Percentiles rank a stretch among this genome's conserved stretches.
These are phyloP conservation scores for Chlamydomonas asymmetrica DNA, from an alignment of 139 green algal species.

Conservation along the genomic window DNA sequence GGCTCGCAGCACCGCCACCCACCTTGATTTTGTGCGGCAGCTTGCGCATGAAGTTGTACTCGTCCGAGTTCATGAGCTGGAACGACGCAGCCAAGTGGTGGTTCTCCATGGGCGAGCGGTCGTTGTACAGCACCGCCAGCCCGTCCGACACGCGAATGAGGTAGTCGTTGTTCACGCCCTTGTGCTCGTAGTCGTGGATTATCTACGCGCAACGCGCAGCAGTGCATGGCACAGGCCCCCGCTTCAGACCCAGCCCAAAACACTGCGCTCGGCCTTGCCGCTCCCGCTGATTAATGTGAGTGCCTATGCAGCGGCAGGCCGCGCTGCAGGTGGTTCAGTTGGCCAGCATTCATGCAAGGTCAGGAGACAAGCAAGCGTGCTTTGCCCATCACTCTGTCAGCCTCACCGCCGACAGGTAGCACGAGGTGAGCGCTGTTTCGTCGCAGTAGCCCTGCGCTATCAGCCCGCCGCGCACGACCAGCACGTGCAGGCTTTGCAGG, in stretches of 20 bases:
- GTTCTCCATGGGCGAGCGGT: slow-evolving; percentile 67
- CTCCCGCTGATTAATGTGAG: no score
- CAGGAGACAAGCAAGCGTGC: no score
- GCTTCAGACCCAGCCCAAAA: no score
- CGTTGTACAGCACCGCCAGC: slow-evolving; percentile 70
- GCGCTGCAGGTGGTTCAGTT: no score
- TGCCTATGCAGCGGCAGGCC: no score
- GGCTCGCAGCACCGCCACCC: neutral
- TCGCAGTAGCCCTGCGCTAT: slow-evolving; percentile 39
- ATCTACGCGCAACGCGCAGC: no score
- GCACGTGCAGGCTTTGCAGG: slow-evolving; percentile 56
- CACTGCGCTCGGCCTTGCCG: no score
- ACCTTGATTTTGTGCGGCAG: slow-evolving; percentile 39
- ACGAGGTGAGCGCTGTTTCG: slow-evolving; percentile 42
- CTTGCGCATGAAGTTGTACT: slow-evolving; percentile 59
- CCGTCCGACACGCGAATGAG: slow-evolving; percentile 49
- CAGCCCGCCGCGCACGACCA: slow-evolving; percentile 53
- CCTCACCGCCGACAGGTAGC: slow-evolving; percentile 60
- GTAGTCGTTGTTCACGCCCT: slow-evolving; percentile 74
- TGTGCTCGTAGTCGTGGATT: slow-evolving; percentile 72
- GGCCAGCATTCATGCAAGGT: no score
- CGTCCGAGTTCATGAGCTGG: slow-evolving; percentile 46
- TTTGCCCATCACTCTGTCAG: no score
- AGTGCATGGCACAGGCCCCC: no score
- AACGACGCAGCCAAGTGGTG: slow-evolving; percentile 60